phyloP scores from a whole-genome alignment of 2,329 filamentous ascomycete genomes.

The Fusarium coicis region DNA sequence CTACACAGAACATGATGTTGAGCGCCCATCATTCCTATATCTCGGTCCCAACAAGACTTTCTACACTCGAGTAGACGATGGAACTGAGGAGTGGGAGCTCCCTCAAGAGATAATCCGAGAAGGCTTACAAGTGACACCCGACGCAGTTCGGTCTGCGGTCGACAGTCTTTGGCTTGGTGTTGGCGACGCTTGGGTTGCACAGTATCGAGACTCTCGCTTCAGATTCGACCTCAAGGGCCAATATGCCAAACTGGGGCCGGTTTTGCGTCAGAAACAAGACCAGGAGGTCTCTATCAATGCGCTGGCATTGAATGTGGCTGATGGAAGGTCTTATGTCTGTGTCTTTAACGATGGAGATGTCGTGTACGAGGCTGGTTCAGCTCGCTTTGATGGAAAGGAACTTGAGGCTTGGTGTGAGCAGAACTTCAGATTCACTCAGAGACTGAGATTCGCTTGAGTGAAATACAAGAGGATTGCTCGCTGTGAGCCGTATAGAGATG shows the following conservation, averaged over 20 bases:
- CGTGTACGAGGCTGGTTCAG: slow-evolving; percentile 8
- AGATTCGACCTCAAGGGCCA: slow-evolving; percentile 29
- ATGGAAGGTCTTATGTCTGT: slow-evolving; percentile 21
- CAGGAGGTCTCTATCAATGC: slow-evolving; percentile 15
- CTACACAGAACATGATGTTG: slow-evolving; percentile 32
- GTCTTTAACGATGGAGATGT: slow-evolving; percentile 30
- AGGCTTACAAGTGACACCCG: slow-evolving; percentile 14
- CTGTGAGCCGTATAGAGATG: not conserved
- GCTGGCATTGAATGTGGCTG: slow-evolving; percentile 29
- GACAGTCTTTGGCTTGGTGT: slow-evolving; percentile 37
- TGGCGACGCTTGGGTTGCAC: slow-evolving; percentile 35
- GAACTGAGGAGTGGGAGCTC: slow-evolving; percentile 31
- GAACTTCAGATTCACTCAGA: slow-evolving; percentile 19
- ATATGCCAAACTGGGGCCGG: slow-evolving; percentile 13
- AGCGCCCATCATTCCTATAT: slow-evolving; percentile 37
- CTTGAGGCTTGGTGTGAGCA: slow-evolving; percentile 36
- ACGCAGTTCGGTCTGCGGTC: slow-evolving; percentile 9
- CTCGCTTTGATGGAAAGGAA: slow-evolving; percentile 7
- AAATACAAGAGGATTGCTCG: not conserved
- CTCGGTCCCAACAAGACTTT: slow-evolving; percentile 31
- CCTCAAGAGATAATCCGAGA: not conserved
- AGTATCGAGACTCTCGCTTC: slow-evolving; percentile 33
- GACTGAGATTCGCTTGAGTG: not conserved
- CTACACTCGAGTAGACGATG: slow-evolving; percentile 31
- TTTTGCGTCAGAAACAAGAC: not conserved